Percentiles rank a stretch among this genome's conserved stretches.
These are phyloP conservation scores for Gnomoniopsis smithogilvyi DNA, from an alignment of 2,329 filamentous ascomycete genomes.

Conservation along the genomic window DNA sequence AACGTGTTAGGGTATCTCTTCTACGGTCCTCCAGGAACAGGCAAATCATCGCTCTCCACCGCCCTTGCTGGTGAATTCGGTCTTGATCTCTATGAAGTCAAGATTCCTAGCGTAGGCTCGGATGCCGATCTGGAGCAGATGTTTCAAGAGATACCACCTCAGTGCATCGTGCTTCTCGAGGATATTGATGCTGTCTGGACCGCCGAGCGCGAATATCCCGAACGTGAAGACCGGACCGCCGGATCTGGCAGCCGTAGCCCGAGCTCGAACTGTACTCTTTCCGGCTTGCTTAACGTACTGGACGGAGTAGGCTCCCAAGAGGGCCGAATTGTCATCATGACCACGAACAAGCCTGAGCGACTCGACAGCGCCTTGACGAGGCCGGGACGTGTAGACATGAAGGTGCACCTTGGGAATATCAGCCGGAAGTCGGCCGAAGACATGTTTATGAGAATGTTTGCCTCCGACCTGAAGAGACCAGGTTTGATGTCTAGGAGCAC, in stretches of 20 bases:
- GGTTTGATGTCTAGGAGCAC: too few relatives aligned
- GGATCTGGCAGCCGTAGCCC: conserved; percentile 15
- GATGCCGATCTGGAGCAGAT: conserved; percentile 49
- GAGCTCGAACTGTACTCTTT: conserved; percentile 41
- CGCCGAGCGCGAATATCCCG: conserved; percentile 9
- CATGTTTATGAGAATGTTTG: conserved; percentile 35
- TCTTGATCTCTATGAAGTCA: conserved; percentile 47
- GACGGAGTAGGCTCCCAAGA: conserved; percentile 66
- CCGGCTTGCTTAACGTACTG: conserved; percentile 64
- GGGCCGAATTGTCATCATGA: conserved; percentile 68
- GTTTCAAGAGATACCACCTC: conserved; percentile 48
- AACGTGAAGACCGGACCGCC: conserved; percentile 11
- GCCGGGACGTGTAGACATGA: conserved; percentile 60
- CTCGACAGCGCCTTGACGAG: conserved; percentile 60
- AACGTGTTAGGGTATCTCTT: conserved; percentile 53
- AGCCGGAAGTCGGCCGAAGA: conserved; percentile 30
- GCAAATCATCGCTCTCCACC: conserved; percentile 55
- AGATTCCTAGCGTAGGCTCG: conserved; percentile 44
- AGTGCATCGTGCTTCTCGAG: conserved; percentile 53
- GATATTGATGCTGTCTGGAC: conserved; percentile 46
- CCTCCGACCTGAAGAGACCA: conserved; percentile 20
- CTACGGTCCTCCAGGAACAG: conserved; percentile 60
- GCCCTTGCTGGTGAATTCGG: conserved; percentile 50
- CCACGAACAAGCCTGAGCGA: conserved; percentile 62
- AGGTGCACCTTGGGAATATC: conserved; percentile 49